A percentile compares a stretch with the other conserved stretches of the same genome.
phyloP scores from a whole-genome alignment of 2,329 filamentous ascomycete genomes.

The Botryosphaeria dothidea region DNA sequence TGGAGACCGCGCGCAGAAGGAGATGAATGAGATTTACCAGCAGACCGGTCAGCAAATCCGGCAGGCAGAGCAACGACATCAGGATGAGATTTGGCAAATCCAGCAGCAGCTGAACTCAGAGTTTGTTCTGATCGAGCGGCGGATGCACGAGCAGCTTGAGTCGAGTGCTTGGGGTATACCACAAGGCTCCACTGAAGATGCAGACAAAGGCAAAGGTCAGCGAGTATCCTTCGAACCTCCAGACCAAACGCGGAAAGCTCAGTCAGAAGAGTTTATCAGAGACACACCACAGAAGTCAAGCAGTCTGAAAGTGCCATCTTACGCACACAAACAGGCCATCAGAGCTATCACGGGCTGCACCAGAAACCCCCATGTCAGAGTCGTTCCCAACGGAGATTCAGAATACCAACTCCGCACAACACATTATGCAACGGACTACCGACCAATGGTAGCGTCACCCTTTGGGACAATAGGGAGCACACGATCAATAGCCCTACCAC shows the following conservation, averaged over 20 bases:
- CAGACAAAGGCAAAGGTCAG: not conserved
- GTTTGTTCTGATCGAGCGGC: not conserved
- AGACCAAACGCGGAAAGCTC: not conserved
- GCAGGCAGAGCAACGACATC: not conserved
- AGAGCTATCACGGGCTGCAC: not conserved
- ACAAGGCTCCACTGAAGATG: not conserved
- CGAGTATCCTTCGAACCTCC: not conserved
- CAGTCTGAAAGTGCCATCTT: not conserved
- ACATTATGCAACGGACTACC: not conserved
- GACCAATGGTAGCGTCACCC: not conserved
- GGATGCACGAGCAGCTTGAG: not conserved
- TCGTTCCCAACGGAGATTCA: not conserved
- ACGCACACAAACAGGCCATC: not conserved
- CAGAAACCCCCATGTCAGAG: not conserved
- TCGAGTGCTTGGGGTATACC: not conserved
- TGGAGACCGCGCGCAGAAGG: not conserved
- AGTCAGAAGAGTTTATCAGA: not conserved
- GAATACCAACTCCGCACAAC: not conserved
- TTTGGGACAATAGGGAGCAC: not conserved
- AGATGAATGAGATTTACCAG: constrained; percentile 1
- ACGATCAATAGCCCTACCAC: not conserved
- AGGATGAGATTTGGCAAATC: not conserved
- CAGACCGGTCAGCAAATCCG: not conserved
- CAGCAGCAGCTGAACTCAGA: not conserved
- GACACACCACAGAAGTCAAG: not conserved